Evolutionary conservation across 2,329 filamentous ascomycete genomes (phyloP).

Genomic region (Phoma sp.): DNA sequence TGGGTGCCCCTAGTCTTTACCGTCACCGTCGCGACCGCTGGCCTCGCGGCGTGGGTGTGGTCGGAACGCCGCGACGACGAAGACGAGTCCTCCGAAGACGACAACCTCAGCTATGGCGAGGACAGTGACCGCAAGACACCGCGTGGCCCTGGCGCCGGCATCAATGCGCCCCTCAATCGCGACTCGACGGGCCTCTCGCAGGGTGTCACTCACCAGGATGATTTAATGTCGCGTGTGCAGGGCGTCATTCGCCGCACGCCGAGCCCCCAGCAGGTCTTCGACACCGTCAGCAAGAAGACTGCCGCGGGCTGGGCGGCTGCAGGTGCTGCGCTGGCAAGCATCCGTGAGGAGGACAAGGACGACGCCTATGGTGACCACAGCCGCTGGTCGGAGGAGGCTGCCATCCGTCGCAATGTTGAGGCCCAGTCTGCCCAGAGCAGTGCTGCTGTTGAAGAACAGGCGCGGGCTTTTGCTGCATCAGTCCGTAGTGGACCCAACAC

Average conservation of each 20-base stretch:
- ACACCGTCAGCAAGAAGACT: constrained; percentile 80
- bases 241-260: constrained; percentile 81
- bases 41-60: constrained; percentile 91
- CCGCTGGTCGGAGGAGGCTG: constrained; percentile 90
- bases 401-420: constrained; percentile 62
- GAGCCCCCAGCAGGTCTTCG: constrained; percentile 86
- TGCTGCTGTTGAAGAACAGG: constrained; percentile 40
- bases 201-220: constrained; percentile 45
- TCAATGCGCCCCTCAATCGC: constrained; percentile 9
- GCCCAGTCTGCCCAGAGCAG: constrained; percentile 45
- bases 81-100: constrained; percentile 64
- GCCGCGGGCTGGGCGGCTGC: constrained; percentile 82
- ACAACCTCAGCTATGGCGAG: constrained; percentile 53
- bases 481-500: constrained; percentile 30
- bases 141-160: not conserved
- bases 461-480: constrained; percentile 40
- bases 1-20: constrained; percentile 90
- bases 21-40: constrained; percentile 83
- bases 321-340: constrained; percentile 80
- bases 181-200: constrained; percentile 29
- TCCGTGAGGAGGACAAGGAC: constrained; percentile 80
- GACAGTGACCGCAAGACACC: constrained; percentile 24
- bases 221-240: constrained; percentile 78
- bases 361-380: constrained; percentile 80
- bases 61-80: constrained; percentile 81